phyloP scores from a whole-genome alignment of 345 rosid species.

The Melaleuca alternifolia region DNA sequence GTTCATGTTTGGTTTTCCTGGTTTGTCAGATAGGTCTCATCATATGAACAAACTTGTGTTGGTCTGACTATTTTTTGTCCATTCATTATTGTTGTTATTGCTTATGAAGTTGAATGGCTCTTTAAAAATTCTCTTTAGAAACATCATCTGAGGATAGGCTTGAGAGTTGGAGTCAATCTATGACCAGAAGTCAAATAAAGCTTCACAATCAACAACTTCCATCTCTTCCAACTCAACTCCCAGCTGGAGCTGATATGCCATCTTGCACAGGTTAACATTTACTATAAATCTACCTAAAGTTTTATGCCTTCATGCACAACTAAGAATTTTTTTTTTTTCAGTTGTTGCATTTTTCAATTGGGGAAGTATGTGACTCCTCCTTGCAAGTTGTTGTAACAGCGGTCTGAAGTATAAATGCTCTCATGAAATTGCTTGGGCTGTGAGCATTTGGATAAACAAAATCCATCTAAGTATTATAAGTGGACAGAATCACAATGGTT shows the following conservation, averaged over 20 bases:
- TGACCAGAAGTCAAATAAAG: constrained; percentile 40
- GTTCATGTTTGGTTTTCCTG: not conserved
- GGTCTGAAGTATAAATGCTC: not conserved
- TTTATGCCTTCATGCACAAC: not conserved
- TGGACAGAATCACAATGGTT: not conserved
- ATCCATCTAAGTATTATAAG: not conserved
- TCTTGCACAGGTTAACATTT: constrained; percentile 59
- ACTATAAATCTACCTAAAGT: not conserved
- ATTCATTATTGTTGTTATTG: not conserved
- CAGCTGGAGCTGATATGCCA: constrained; percentile 82
- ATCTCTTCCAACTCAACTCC: constrained; percentile 75
- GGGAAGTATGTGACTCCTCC: not conserved
- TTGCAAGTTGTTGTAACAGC: not conserved
- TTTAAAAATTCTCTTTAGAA: constrained; percentile 28
- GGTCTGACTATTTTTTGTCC: not conserved
- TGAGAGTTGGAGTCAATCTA: constrained; percentile 41
- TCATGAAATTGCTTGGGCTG: not conserved
- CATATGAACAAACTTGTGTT: not conserved
- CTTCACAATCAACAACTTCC: constrained; percentile 36
- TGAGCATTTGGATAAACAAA: not conserved
- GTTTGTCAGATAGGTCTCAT: not conserved
- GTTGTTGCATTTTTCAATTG: not conserved
- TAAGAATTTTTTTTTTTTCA: not conserved
- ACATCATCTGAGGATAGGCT: constrained; percentile 33
- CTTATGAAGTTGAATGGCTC: not conserved